Evolutionary conservation across 2,329 filamentous ascomycete species (phyloP), one percentile per base, ranked within the genome.

Genomic region (Cercospora brassicicola): DNA sequence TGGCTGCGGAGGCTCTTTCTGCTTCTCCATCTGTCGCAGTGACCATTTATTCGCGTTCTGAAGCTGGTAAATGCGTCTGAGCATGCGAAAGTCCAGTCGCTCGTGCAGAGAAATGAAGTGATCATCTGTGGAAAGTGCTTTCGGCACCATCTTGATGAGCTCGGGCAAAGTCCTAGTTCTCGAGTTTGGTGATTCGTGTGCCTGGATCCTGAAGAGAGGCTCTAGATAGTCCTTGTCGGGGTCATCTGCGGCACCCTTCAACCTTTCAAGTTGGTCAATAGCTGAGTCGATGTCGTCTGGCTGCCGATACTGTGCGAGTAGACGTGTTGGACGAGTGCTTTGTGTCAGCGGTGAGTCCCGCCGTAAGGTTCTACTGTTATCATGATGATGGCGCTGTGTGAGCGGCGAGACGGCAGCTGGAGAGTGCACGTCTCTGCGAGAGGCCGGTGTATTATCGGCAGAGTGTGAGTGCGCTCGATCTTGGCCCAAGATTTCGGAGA

Each of bases 31-130:
- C 76, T 99, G 95, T 62, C 94, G 87, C 57, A 99, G 81, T 4
- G 94, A 95, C 94, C 95, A 98, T 75, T 94, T 91, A 73, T 96
- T 93, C 33, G 90, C 89, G 75, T 94, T 93, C 76, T 99, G 95
- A 28, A 98, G 83, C 69, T 94, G 89, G 77, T 97, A 97, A 2
- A 99, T 93, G 13, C 93, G 86, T 65, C 93, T 89, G 3, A 98
- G 80, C 31, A 97, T 91, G 65, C 92, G 90, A 75, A 92, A 95
- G 62, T 96, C 92, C 78, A 96, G 93, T 67, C 91, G 89, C 74
- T 98, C 94, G 59, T 93, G 88, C 48, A 96, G 88, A 53, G 93
- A 90, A 1, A 96, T 87, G 67, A 93, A 89, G 61, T 94, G 90
- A 76, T 97, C 94, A 1, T 90, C 85, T 0, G 94, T 98, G 1